phyloP scores from a whole-genome alignment of 2,329 filamentous ascomycete genomes.

The Aspergillus quadrilineatus region DNA sequence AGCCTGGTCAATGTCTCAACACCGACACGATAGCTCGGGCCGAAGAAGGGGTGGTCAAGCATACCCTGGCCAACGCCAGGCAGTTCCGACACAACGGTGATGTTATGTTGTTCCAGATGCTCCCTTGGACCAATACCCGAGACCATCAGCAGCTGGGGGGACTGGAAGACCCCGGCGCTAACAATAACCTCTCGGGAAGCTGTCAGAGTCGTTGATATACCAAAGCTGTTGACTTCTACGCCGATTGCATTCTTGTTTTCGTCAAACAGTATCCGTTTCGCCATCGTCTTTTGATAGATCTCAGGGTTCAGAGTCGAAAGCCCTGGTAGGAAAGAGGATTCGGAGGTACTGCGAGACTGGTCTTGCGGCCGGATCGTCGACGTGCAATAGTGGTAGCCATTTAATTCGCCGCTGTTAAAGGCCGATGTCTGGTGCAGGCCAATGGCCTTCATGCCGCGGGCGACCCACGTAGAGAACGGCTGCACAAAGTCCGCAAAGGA shows the following conservation, averaged over 20 bases:
- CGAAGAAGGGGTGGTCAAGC: constrained; percentile 36
- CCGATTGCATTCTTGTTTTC: constrained; percentile 42
- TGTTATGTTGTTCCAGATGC: constrained; percentile 26
- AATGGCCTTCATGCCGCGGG: constrained; percentile 40
- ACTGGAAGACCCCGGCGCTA: constrained; percentile 54
- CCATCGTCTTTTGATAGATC: constrained; percentile 45
- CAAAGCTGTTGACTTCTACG: constrained; percentile 33
- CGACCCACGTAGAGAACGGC: constrained; percentile 43
- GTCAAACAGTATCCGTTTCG: constrained; percentile 46
- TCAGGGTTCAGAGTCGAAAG: constrained; percentile 29
- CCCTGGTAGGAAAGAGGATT: constrained; percentile 36
- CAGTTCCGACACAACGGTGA: constrained; percentile 28
- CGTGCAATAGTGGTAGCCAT: constrained; percentile 43
- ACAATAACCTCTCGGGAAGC: constrained; percentile 48
- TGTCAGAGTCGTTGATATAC: constrained; percentile 42
- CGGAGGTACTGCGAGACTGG: constrained; percentile 29
- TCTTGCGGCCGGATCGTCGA: constrained; percentile 30
- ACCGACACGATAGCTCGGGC: constrained; percentile 28
- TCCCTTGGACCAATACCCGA: constrained; percentile 49
- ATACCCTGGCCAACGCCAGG: constrained; percentile 41
- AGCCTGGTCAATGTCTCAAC: constrained; percentile 24
- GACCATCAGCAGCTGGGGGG: constrained; percentile 45
- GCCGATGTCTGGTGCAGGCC: constrained; percentile 40
- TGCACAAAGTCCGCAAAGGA: constrained; percentile 44
- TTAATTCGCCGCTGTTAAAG: constrained; percentile 45